Base-by-base conservation (phyloP, 768 basidiomycete species). In the Kwoniella dejecticola region DNA sequence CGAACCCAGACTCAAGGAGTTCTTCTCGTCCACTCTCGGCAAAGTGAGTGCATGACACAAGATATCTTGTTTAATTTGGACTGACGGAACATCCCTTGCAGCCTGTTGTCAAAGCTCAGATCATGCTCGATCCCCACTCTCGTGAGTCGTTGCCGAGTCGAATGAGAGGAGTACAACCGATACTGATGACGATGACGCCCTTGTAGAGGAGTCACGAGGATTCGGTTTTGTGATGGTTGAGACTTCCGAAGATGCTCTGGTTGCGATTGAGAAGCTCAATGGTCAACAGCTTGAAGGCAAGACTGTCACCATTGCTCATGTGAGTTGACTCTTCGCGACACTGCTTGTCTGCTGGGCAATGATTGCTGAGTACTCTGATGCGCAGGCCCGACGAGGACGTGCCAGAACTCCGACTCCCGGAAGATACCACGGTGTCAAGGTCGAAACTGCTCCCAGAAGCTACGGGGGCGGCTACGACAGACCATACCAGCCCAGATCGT, bases 191-290 rank as follows among this genome's bases (percentile, higher is more conserved):
- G 19, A 11, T 7, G 17, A 42, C 19, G 6, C 11, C 5, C 19
- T 5, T 42, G 6, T 36, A 74, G 72, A 66, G 52, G 72, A 74
- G 52, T 91, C 87, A 47, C 86, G 88, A 66, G 88, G 88, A 46
- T 89, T 89, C 69, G 94, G 91, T 15, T 98, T 97, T 79, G 93
- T 96, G 63, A 89, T 87, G 50, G 88, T 90, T 87, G 87, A 86
- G 77, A 84, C 85, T 24, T 76, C 67, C 7, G 94, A 95, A 71
- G 95, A 96, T 71, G 96, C 95, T 4, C 90, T 94, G 44, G 91
- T 91, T 44, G 91, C 89, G 57, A 86, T 97, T 64, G 86, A 89
- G 33, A 88, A 87, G 4, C 82, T 97, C 56, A 89, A 91, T 76
- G 84, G 84, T 23, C 88, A 89, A 47, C 91, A 92, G 40, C 78